A percentile compares a stretch with the other conserved stretches of the same genome.
These are phyloP conservation scores for Aphanomyces astaci DNA, from an alignment of 352 stramenopile genomes.

Conservation along the genomic window DNA sequence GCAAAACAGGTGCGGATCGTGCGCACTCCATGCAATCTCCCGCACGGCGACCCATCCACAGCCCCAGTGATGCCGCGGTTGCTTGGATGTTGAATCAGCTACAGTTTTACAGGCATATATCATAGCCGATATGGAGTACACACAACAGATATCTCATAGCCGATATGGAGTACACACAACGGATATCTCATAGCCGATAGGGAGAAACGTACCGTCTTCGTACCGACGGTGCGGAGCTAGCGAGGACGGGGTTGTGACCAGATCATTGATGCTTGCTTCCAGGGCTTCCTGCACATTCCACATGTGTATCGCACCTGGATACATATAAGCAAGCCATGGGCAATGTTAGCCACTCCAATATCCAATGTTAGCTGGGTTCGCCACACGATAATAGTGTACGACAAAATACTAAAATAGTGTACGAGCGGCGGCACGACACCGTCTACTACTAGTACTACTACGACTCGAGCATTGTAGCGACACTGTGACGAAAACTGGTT, in stretches of 20 bases:
- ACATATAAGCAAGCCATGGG: slow-evolving; percentile 1
- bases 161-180: too few species aligned
- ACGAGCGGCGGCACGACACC: too few species aligned
- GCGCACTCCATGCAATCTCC: slow-evolving; percentile 69
- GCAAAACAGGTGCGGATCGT: slow-evolving; percentile 76
- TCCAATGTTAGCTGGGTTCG: too few species aligned
- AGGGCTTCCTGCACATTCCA: slow-evolving; percentile 59
- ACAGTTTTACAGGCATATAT: too few species aligned
- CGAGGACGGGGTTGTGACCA: background rate
- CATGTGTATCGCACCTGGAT: slow-evolving; percentile 55
- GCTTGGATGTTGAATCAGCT: slow-evolving; percentile 76
- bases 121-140: too few species aligned
- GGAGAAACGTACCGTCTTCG: slow-evolving; percentile 51
- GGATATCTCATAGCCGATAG: slow-evolving; percentile 5
- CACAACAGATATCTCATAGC: too few species aligned
- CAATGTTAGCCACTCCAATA: too few species aligned
- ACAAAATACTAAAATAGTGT: too few species aligned
- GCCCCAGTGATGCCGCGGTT: slow-evolving; percentile 75
- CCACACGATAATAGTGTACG: too few species aligned
- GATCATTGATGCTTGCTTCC: background rate
- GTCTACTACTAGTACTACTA: too few species aligned
- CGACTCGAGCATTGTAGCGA: too few species aligned
- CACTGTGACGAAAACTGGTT: too few species aligned
- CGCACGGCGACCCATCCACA: slow-evolving; percentile 76
- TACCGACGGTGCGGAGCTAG: slow-evolving; percentile 52